A percentile compares a stretch with the other conserved stretches of the same genome.
Conservation (phyloP, 805 yeast genomes). For the Lipomyces oligophaga region DNA sequence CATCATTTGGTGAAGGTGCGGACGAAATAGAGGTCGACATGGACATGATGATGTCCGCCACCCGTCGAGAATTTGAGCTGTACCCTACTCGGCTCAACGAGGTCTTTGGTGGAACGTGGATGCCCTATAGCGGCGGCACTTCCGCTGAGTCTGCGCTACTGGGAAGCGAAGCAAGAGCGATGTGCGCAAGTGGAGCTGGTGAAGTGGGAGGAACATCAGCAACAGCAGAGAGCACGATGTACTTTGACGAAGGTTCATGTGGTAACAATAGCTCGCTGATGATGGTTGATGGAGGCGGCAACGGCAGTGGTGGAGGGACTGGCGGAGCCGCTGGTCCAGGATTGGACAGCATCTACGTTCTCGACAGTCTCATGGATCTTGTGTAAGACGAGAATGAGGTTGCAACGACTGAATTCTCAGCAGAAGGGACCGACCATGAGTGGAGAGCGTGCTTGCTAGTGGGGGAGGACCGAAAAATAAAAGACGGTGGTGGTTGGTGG, state of each 20-base stretch:
- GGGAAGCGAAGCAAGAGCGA: too few relatives aligned
- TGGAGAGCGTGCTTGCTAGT: too few relatives aligned
- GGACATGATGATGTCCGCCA: conserved; percentile 7
- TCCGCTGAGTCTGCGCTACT: background rate
- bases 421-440: too few relatives aligned
- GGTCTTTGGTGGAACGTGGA: conserved; percentile 2
- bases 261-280: too few relatives aligned
- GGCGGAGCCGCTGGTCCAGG: background rate
- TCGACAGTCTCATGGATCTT: conserved; percentile 12
- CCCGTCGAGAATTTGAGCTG: conserved; percentile 13
- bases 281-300: too few relatives aligned
- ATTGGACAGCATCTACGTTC: background rate
- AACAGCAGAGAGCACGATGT: background rate
- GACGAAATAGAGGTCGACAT: background rate
- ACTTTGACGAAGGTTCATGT: background rate
- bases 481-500: too few relatives aligned
- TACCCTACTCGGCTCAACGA: conserved; percentile 12
- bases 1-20: background rate
- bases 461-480: too few relatives aligned
- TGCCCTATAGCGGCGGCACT: background rate
- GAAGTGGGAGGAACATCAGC: background rate
- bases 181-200: too few relatives aligned
- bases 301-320: too few relatives aligned
- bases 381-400: too few relatives aligned
- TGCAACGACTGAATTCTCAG: too few relatives aligned